Percentiles rank a stretch among this genome's conserved stretches.
phyloP scores from a whole-genome alignment of 2,329 filamentous ascomycete species.

The Apiospora rasikravindrae region DNA sequence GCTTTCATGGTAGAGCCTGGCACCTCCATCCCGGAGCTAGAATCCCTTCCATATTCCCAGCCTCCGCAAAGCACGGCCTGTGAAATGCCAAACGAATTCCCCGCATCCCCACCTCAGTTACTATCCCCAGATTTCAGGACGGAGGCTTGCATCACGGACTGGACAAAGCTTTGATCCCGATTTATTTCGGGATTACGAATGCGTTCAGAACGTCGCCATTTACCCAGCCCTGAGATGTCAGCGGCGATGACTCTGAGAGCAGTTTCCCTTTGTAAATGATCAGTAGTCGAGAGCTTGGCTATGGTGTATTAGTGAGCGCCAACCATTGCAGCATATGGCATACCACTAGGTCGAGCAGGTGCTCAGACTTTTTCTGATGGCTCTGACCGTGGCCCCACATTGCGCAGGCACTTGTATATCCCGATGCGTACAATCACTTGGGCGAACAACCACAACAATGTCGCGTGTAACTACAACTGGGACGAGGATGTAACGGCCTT shows the following conservation, averaged over 20 bases:
- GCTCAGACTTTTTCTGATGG: slow-evolving; percentile 5
- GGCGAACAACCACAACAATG: background rate
- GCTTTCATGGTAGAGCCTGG: background rate
- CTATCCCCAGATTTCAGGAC: background rate
- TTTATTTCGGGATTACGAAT: background rate
- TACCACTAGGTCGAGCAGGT: background rate
- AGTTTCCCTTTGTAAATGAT: background rate
- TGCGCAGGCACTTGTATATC: slow-evolving; percentile 2
- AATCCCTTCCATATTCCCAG: background rate
- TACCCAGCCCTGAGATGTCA: background rate
- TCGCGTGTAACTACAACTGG: background rate
- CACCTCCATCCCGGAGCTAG: background rate
- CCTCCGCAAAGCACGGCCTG: background rate
- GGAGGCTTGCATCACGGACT: background rate
- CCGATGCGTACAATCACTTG: background rate
- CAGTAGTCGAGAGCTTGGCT: background rate
- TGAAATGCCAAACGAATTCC: background rate
- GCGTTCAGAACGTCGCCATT: slow-evolving; percentile 2
- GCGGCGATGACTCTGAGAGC: background rate
- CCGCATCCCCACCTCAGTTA: background rate
- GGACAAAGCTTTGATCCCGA: slow-evolving; percentile 4
- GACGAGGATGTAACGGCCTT: background rate
- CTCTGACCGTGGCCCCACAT: background rate
- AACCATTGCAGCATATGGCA: background rate
- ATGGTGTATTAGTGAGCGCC: slow-evolving; percentile 4